phyloP scores from a whole-genome alignment of 73 alveolate species.

The Symbiodinium pilosum region DNA sequence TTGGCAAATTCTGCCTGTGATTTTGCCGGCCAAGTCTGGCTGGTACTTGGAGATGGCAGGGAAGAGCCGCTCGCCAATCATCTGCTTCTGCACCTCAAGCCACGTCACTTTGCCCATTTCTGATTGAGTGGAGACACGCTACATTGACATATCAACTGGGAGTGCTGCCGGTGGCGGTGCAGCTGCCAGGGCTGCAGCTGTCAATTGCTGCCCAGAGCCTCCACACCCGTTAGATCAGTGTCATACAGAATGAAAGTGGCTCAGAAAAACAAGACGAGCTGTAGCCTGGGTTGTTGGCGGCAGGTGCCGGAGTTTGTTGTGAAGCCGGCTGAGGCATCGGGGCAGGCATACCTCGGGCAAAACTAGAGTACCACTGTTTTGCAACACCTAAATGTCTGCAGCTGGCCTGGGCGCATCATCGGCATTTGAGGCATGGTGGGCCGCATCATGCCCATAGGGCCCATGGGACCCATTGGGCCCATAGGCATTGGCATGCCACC shows the following conservation, averaged over 20 bases:
- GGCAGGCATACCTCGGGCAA: not conserved
- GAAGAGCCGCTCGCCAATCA: slow-evolving; percentile 92
- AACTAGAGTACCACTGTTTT: not conserved
- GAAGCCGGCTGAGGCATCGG: slow-evolving; percentile 5
- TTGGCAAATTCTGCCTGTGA: slow-evolving; percentile 52
- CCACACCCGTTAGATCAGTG: no score
- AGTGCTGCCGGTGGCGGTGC: slow-evolving; percentile 78
- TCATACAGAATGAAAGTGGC: not conserved
- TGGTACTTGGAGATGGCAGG: slow-evolving; percentile 92
- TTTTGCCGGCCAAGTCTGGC: slow-evolving; percentile 92
- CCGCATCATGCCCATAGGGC: slow-evolving; percentile 94
- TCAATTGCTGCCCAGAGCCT: slow-evolving; percentile 22
- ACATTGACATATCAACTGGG: not conserved
- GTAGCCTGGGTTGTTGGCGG: slow-evolving; percentile 15
- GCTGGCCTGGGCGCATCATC: slow-evolving; percentile 90
- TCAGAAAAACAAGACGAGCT: not conserved
- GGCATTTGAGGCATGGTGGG: slow-evolving; percentile 94
- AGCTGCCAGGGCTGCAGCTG: slow-evolving; percentile 91
- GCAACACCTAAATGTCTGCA: not conserved
- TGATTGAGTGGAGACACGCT: not conserved
- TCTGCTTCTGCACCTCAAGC: slow-evolving; percentile 94
- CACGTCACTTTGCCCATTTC: no score
- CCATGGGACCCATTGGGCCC: slow-evolving; percentile 79
- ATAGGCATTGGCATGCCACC: slow-evolving; percentile 45
- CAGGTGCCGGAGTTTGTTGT: not conserved